Evolutionary conservation across 129 eudicot genomes (phyloP), one percentile per base, ranked within the genome.

Genomic region (Ambrosia trifida): DNA sequence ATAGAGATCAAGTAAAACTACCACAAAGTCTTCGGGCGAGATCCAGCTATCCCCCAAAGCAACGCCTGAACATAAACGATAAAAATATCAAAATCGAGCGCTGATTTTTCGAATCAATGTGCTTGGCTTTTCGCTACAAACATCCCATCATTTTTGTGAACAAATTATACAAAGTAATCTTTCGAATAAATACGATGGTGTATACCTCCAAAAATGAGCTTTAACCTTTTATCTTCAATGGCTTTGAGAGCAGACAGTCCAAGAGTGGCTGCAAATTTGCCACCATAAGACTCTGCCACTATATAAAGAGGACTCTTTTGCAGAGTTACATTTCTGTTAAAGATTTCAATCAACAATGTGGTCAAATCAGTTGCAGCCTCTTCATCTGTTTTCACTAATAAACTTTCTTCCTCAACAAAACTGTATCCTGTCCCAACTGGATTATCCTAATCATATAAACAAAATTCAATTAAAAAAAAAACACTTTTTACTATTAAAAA

Each of bases 391-490:
- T 86, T 86, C 74, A 86, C 98, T 35, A 86, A 38, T 43, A 83
- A 35, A 2, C 64, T 52, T 31, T 59, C 50, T 18, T 92, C 95
- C 71, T 92, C 96, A 32, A 89, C 98, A 79, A 65, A 92, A 78
- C 98, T 92, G 73, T 73, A 92, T 60, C 98, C 98, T 11, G 96
- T 92, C 66, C 98, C 98, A 59, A 92, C 98, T 50, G 98, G 96
- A 83, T 89, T 86, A 83, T 92, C 98, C 98, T 91, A 56, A 46
- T 11, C 70, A 46, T 4, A 32, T 11, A 75, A 76, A 45, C 17
- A 35, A 13, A 5, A 50, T 30, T 52, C 18, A 51, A 66, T 38
- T 6, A 5, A 67, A 57, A 32, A 45, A 31, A 56, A 11, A 3
- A 11, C 1, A 28, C 7, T 4, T 20, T 57, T 57, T 11, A 64